phyloP scores from a whole-genome alignment of 2,329 filamentous ascomycete species.

The Colletotrichum aenigma region DNA sequence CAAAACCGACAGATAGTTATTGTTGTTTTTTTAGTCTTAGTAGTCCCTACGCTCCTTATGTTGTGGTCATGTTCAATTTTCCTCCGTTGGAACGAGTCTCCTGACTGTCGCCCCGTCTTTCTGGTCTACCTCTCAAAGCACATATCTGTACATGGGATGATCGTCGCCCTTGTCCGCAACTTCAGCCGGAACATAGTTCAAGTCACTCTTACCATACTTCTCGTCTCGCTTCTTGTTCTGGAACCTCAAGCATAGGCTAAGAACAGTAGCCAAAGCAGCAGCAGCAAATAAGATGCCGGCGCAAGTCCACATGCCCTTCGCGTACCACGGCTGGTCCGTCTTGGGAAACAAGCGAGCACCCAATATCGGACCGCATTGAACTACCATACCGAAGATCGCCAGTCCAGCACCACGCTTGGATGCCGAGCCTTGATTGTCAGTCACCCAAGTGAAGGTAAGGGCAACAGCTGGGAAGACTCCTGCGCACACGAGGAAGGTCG shows the following conservation, averaged over 20 bases:
- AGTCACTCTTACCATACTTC: constrained; percentile 18
- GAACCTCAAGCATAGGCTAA: constrained; percentile 13
- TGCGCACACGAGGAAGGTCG: constrained; percentile 48
- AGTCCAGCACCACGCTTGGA: constrained; percentile 68
- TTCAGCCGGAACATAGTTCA: constrained; percentile 7
- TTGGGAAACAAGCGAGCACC: constrained; percentile 68
- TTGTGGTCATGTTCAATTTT: not conserved
- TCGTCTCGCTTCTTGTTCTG: constrained; percentile 16
- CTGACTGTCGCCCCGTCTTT: not conserved
- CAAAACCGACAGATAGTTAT: not conserved
- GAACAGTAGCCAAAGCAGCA: not conserved
- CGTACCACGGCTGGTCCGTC: constrained; percentile 37
- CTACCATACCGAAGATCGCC: constrained; percentile 62
- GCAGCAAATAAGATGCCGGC: constrained; percentile 41
- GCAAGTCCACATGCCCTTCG: constrained; percentile 42
- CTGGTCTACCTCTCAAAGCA: not conserved
- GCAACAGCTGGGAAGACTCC: constrained; percentile 68
- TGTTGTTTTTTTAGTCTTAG: not conserved
- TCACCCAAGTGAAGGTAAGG: constrained; percentile 72
- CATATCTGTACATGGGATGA: constrained; percentile 16
- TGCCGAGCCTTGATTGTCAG: constrained; percentile 73
- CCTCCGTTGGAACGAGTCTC: not conserved
- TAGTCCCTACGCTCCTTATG: not conserved
- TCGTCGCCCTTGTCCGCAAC: constrained; percentile 10
- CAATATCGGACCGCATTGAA: constrained; percentile 66